phyloP scores from a whole-genome alignment of 1,139 yeast species.

The Pichia sp. region DNA sequence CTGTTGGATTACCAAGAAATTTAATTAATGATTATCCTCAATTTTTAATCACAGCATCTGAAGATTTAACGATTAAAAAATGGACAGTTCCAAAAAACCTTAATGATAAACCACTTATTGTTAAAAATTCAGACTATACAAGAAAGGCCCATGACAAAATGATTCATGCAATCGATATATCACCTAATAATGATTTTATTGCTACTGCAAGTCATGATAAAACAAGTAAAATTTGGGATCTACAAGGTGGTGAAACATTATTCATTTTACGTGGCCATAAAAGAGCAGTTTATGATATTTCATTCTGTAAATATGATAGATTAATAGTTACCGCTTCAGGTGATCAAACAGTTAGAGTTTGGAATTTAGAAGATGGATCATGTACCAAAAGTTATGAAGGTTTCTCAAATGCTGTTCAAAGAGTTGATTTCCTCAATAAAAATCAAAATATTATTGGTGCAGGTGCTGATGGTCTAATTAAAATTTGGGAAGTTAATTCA shows the following conservation, averaged over 20 bases:
- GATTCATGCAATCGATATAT: conserved; percentile 77
- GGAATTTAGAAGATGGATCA: conserved; percentile 76
- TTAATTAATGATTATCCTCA: conserved; percentile 49
- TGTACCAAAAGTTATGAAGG: conserved; percentile 87
- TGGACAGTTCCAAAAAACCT: conserved; percentile 67
- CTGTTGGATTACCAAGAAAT: conserved; percentile 66
- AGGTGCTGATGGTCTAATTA: conserved; percentile 93
- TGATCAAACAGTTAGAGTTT: conserved; percentile 81
- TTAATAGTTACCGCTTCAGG: conserved; percentile 76
- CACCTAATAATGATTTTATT: conserved; percentile 81
- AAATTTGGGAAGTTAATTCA: conserved; percentile 72
- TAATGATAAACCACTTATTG: conserved; percentile 19
- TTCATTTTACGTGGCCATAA: conserved; percentile 86
- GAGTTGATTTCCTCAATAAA: conserved; percentile 62
- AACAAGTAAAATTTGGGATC: conserved; percentile 82
- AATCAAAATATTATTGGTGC: conserved; percentile 70
- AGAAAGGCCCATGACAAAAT: conserved; percentile 96
- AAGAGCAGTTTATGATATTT: conserved; percentile 90
- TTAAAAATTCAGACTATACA: conserved; percentile 67
- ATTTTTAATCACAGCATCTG: conserved; percentile 78
- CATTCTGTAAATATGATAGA: conserved; percentile 75
- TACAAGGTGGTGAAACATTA: conserved; percentile 72
- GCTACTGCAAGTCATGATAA: conserved; percentile 98
- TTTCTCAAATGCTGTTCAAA: conserved; percentile 86
- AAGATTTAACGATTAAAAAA: conserved; percentile 83